A percentile compares a stretch with the other conserved stretches of the same genome.
Conservation (phyloP, 208 protist genomes). For the Wallacemonas sp. region DNA sequence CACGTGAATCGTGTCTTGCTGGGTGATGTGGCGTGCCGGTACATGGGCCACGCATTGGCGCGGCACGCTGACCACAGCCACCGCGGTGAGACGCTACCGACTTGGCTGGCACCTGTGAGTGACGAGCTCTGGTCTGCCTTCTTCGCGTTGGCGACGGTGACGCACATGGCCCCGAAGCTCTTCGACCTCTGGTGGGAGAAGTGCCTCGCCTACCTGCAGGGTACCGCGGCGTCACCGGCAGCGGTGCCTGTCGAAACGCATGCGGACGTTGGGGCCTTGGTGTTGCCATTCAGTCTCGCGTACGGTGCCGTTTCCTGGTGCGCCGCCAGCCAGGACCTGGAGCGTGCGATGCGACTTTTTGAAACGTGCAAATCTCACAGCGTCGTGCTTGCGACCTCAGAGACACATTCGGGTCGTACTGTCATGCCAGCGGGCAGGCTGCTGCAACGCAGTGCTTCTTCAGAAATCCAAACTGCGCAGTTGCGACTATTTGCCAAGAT, state of each 20-base stretch:
- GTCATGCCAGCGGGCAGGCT: not conserved
- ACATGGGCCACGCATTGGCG: slow-evolving; percentile 69
- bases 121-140: slow-evolving; percentile 56
- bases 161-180: slow-evolving; percentile 64
- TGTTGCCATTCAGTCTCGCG: slow-evolving; percentile 58
- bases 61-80: slow-evolving; percentile 12
- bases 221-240: too few species aligned
- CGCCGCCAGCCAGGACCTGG: slow-evolving; percentile 62
- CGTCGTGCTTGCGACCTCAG: slow-evolving; percentile 28
- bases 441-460: not conserved
- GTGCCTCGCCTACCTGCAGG: slow-evolving; percentile 20
- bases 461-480: slow-evolving; percentile 49
- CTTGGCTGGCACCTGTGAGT: slow-evolving; percentile 1
- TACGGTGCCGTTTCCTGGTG: slow-evolving; percentile 72
- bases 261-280: too few species aligned
- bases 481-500: slow-evolving; percentile 76
- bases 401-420: not conserved
- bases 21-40: slow-evolving; percentile 60
- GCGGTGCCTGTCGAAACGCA: too few species aligned
- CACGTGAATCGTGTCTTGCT: slow-evolving; percentile 24
- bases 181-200: slow-evolving; percentile 80
- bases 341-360: slow-evolving; percentile 63
- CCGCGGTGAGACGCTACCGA: not conserved
- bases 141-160: slow-evolving; percentile 49
- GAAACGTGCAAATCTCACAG: slow-evolving; percentile 51